These are phyloP conservation scores for Claviceps quebecensis DNA, from an alignment of 2,329 filamentous ascomycete species.

Conservation along the genomic window DNA sequence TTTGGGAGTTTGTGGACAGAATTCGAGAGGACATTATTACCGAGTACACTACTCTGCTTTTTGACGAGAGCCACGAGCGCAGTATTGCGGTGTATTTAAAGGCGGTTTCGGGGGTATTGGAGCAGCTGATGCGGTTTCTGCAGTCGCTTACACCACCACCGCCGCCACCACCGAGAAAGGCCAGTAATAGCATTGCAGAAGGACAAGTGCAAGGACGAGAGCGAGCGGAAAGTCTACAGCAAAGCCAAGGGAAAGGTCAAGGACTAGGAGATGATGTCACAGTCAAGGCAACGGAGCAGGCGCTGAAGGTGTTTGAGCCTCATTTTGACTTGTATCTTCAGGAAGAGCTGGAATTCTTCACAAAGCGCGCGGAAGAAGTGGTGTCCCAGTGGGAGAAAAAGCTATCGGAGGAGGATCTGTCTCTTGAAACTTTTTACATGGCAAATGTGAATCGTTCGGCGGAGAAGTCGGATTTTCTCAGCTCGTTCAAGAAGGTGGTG, in stretches of 20 bases:
- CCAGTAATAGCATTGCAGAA: not conserved
- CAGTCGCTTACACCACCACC: conserved; percentile 51
- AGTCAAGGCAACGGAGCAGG: conserved; percentile 51
- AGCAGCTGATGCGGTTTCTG: conserved; percentile 69
- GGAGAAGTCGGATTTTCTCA: conserved; percentile 91
- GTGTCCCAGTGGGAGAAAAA: conserved; percentile 85
- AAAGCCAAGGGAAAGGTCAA: not conserved
- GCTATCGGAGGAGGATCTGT: conserved; percentile 78
- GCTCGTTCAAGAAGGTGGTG: conserved; percentile 94
- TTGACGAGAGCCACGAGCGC: conserved; percentile 73
- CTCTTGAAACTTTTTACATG: conserved; percentile 90
- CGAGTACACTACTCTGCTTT: conserved; percentile 72
- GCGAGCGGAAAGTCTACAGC: not conserved
- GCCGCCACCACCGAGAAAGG: not conserved
- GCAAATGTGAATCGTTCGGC: conserved; percentile 86
- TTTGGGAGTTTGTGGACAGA: conserved; percentile 68
- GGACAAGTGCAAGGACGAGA: conserved; percentile 16
- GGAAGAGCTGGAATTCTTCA: conserved; percentile 82
- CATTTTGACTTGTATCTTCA: conserved; percentile 89
- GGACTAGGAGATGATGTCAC: conserved; percentile 46
- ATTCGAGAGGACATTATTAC: conserved; percentile 71
- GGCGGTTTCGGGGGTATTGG: conserved; percentile 76
- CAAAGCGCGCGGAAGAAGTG: conserved; percentile 57
- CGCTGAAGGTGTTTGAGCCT: conserved; percentile 68
- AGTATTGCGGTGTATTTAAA: conserved; percentile 68